Evolutionary conservation across 352 stramenopile species (phyloP).

Genomic region (Phytophthora sojae): DNA sequence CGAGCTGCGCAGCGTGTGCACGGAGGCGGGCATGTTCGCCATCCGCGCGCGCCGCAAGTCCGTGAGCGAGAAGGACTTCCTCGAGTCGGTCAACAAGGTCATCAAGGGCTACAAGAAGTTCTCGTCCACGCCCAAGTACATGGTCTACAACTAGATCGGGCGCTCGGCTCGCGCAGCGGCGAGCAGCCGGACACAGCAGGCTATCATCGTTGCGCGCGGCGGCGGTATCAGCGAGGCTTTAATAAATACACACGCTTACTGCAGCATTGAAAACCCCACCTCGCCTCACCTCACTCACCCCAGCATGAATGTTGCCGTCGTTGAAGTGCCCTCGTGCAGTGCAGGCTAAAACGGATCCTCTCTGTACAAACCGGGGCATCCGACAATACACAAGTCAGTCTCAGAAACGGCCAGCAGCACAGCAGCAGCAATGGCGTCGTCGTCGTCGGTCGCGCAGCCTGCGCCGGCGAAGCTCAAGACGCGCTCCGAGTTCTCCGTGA

Average conservation of each 20-base stretch:
- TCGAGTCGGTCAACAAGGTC: constrained; percentile 99
- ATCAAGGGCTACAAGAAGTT: constrained; percentile 99
- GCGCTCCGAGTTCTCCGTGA: constrained; percentile 86
- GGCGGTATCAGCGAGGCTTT: constrained; percentile 14
- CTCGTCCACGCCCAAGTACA: constrained; percentile 99
- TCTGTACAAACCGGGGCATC: neutral
- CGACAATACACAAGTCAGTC: neutral
- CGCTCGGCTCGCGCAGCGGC: constrained; percentile 14
- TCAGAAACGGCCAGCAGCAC: neutral
- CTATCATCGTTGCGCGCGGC: constrained; percentile 1
- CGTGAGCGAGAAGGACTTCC: constrained; percentile 99
- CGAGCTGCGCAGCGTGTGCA: constrained; percentile 98
- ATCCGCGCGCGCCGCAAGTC: constrained; percentile 98
- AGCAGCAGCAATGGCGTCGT: neutral
- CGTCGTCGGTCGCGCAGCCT: constrained; percentile 23
- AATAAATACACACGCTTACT: constrained; percentile 38
- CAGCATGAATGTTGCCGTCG: neutral
- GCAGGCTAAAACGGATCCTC: neutral
- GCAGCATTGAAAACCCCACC: constrained; percentile 5
- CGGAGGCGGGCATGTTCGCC: constrained; percentile 98
- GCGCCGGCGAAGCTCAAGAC: constrained; percentile 75
- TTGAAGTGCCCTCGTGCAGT: neutral
- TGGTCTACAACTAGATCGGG: constrained; percentile 96
- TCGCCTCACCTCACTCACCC: neutral
- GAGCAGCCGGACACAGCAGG: constrained; percentile 10